Evolutionary conservation across 1,139 yeast species (phyloP), one percentile per base, ranked within the genome.

Genomic region (Zygoascus sp.): DNA sequence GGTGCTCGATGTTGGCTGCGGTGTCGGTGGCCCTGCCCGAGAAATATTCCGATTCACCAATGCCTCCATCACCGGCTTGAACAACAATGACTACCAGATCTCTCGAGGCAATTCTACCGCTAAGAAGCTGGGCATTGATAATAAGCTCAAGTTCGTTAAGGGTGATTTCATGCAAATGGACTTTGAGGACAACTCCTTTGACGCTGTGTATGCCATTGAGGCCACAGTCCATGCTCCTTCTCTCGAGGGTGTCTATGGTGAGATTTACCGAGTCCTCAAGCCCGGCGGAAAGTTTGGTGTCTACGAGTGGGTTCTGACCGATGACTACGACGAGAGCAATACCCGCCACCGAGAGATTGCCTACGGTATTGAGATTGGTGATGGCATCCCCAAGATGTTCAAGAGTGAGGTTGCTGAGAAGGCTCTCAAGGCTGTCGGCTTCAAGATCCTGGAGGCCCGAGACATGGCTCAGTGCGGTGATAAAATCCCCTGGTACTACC

Each of bases 91-190:
- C 70, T 94, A 94, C 60, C 78, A 92, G 75, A 85, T 92, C 60
- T 89, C 83, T 64, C 86, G 95, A 67, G 98, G 95, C 50, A 84
- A 80, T 67, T 77, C 77, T 68, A 87, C 88, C 67, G 88, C 97
- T 50, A 68, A 77, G 60, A 74, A 73, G 57, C 74, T 74, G 65
- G 76, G 81, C 34, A 72, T 92, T 62, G 81, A 77, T 53, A 76
- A 85, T 65, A 83, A 88, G 70, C 74, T 90, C 63, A 74, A 80
- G 23, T 90, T 86, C 60, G 96, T 89, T 61, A 92, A 92, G 74
- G 98, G 98, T 59, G 98, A 92, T 69, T 92, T 92, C 75, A 94
- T 92, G 98, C 95, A 90, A 69, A 88, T 92, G 97, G 97, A 92
- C 61, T 90, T 94, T 61, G 88, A 82, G 67, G 83, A 85, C 56